Percentiles rank a stretch among this genome's conserved stretches.
Conservation (phyloP, 148 eudicot genomes). For the Rhododendron mucronatum region DNA sequence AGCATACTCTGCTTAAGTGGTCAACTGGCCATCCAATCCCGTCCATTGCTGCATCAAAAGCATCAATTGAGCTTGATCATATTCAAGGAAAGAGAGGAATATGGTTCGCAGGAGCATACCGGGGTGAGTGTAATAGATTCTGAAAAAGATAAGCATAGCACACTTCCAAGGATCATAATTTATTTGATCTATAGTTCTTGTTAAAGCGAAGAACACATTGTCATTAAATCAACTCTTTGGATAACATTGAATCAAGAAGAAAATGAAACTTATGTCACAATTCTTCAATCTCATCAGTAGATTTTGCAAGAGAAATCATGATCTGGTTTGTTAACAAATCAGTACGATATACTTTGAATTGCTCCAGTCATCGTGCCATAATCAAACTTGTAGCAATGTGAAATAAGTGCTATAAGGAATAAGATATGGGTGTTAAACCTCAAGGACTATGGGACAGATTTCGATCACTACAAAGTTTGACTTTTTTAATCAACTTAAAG, state of each 20-base stretch:
- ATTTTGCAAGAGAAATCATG: not conserved
- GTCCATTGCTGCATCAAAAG: constrained; percentile 83
- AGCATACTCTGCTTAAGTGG: constrained; percentile 71
- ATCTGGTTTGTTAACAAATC: not conserved
- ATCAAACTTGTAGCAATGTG: not conserved
- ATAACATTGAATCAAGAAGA: not conserved
- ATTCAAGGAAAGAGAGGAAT: constrained; percentile 96
- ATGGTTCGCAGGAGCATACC: constrained; percentile 98
- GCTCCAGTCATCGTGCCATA: not conserved
- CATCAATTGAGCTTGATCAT: constrained; percentile 56
- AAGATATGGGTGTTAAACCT: not conserved
- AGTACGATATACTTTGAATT: not conserved
- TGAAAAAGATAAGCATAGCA: not conserved
- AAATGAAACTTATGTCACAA: not conserved
- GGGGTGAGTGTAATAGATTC: constrained; percentile 36
- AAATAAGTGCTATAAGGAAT: not conserved
- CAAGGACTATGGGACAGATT: not conserved
- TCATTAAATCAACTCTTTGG: not conserved
- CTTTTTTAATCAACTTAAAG: not conserved
- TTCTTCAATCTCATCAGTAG: not conserved
- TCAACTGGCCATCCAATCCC: constrained; percentile 84
- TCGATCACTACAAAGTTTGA: not conserved
- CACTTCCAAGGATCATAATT: not conserved
- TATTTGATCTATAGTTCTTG: not conserved
- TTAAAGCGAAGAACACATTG: not conserved